Base-by-base conservation (phyloP, 441 rosid species). In the Pelargonium fulgidum region DNA sequence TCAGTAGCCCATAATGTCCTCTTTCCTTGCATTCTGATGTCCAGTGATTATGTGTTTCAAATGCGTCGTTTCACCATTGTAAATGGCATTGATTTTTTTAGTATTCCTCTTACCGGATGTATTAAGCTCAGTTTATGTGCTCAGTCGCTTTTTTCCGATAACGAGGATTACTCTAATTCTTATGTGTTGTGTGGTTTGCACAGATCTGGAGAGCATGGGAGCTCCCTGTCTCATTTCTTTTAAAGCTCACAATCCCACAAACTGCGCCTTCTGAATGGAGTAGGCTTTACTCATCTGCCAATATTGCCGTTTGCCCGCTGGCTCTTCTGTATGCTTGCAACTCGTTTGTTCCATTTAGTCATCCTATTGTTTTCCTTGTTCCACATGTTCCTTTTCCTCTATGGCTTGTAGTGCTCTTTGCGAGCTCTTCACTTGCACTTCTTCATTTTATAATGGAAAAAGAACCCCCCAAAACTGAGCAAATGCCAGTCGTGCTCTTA, bases 381-480 rank as follows among this genome's bases (percentile, higher is more conserved):
- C 76, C 97, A 19, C 83, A 81, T 78, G 79, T 77, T 20, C 92
- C 80, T 76, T 78, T 89, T 70, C 99, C 95, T 7, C 91, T 91
- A 44, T 91, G 99, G 99, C 68, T 85, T 52, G 56, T 91, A 52
- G 86, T 86, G 9, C 82, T 93, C 76, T 79, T 87, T 3, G 83
- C 86, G 64, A 88, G 91, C 79, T 78, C 87, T 47, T 86, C 95
- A 20, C 88, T 93, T 0, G 89, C 92, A 17, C 62, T 82, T 70
- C 88, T 93, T 73, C 93, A 91, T 84, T 91, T 79, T 75, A 74
- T 87, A 63, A 50, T 88, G 19, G 96, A 93, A 82, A 88, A 72
- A 52, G 92, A 91, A 73, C 88, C 97, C 39, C 96, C 99, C 6
- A 86, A 93, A 73, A 84, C 85, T 0, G 97, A 93, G 84, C 92